Conservation (phyloP, 2,329 filamentous ascomycete species). For the Teratosphaeriaceae sp. region DNA sequence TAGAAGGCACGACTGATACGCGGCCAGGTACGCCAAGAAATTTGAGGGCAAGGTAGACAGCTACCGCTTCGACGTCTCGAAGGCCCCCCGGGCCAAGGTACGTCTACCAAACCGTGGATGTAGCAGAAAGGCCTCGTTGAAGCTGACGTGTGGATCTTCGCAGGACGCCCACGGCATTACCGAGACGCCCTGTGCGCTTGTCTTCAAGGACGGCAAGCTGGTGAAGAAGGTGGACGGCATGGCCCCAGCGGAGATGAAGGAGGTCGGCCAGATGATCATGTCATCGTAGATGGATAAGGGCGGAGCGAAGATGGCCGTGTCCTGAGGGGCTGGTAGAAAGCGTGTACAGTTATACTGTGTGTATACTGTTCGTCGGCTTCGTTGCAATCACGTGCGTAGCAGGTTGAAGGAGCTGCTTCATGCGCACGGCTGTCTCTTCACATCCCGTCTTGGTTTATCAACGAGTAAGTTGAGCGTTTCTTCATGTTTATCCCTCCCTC, state of each 20-base stretch:
- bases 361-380: too few relatives aligned
- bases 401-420: too few relatives aligned
- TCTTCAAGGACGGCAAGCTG: slow-evolving; percentile 28
- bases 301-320: too few relatives aligned
- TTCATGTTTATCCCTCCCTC: too few relatives aligned
- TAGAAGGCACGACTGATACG: slow-evolving; percentile 1
- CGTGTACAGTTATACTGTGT: too few relatives aligned
- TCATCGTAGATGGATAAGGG: background rate
- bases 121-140: background rate
- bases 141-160: background rate
- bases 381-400: too few relatives aligned
- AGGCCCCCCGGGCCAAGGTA: slow-evolving; percentile 8
- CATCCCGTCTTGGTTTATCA: too few relatives aligned
- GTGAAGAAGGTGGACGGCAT: slow-evolving; percentile 24
- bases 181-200: slow-evolving; percentile 21
- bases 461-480: too few relatives aligned
- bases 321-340: too few relatives aligned
- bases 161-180: slow-evolving; percentile 20
- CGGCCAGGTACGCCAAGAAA: slow-evolving; percentile 22
- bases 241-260: slow-evolving; percentile 16
- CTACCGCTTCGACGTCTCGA: slow-evolving; percentile 22
- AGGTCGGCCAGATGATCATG: slow-evolving; percentile 14
- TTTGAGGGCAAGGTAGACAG: slow-evolving; percentile 21
- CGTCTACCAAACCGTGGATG: background rate
- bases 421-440: too few relatives aligned